These are phyloP conservation scores for Tuber brumale DNA, from an alignment of 495 filamentous ascomycete genomes.

Conservation along the genomic window DNA sequence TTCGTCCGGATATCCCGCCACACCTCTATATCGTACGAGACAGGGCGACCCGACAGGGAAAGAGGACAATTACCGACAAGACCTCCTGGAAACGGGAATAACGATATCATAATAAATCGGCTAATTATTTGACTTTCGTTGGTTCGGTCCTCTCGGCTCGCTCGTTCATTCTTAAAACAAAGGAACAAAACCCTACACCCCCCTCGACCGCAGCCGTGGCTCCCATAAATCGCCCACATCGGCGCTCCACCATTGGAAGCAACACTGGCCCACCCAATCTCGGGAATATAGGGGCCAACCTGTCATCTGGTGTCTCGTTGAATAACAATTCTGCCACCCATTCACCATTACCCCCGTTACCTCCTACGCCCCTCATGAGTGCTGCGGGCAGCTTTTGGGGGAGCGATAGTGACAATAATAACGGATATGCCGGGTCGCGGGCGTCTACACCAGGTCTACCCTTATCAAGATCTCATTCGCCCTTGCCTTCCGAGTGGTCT, in stretches of 20 bases:
- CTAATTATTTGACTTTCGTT: background rate
- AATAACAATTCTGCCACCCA: conserved; percentile 30
- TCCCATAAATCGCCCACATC: conserved; percentile 36
- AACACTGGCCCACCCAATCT: conserved; percentile 47
- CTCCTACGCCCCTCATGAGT: conserved; percentile 38
- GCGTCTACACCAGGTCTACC: conserved; percentile 33
- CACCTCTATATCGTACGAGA: background rate
- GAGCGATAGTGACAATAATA: conserved; percentile 16
- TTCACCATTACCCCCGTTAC: conserved; percentile 36
- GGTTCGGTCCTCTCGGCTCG: background rate
- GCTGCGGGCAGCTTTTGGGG: conserved; percentile 26
- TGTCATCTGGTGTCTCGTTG: conserved; percentile 34
- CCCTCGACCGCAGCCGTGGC: conserved; percentile 35
- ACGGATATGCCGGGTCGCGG: conserved; percentile 23
- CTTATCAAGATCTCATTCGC: conserved; percentile 36
- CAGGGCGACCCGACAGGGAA: background rate
- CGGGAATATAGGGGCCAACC: conserved; percentile 21
- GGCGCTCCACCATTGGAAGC: conserved; percentile 49
- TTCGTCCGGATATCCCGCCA: background rate
- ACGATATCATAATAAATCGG: background rate
- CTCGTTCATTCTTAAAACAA: background rate
- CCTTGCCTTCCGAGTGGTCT: conserved; percentile 7
- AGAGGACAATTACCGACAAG: background rate
- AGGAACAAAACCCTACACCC: background rate
- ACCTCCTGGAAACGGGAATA: background rate